These are phyloP conservation scores for Panicum virgatum DNA, from an alignment of 202 grass and related monocot genomes.

Conservation along the genomic window DNA sequence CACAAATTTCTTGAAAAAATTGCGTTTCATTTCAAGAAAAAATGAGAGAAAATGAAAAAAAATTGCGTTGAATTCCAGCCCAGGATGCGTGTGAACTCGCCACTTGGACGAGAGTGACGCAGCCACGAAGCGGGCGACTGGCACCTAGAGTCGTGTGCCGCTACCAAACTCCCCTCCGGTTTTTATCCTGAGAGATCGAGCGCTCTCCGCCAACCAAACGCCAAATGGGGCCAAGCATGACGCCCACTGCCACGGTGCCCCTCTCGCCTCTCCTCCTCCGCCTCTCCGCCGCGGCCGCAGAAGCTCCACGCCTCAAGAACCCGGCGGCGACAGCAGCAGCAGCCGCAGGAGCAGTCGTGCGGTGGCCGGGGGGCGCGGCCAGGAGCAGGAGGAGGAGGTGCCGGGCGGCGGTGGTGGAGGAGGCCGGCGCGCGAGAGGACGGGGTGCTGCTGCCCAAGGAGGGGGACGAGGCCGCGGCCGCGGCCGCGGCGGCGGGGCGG, in stretches of 20 bases:
- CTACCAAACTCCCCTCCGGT: not conserved
- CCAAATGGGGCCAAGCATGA: constrained; percentile 26
- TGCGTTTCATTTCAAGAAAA: too few relatives aligned
- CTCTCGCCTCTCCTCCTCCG: constrained; percentile 7
- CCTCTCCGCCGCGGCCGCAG: not conserved
- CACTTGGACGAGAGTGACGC: not conserved
- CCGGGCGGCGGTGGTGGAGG: constrained; percentile 54
- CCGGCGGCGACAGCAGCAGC: not conserved
- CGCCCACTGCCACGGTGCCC: not conserved
- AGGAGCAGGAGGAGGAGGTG: constrained; percentile 11
- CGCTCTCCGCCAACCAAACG: constrained; percentile 44
- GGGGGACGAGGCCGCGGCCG: constrained; percentile 22
- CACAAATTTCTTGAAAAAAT: too few relatives aligned
- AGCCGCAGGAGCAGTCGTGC: not conserved
- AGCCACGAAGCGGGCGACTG: too few relatives aligned
- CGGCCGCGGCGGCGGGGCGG: constrained; percentile 17
- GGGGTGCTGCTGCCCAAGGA: constrained; percentile 59
- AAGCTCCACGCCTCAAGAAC: not conserved
- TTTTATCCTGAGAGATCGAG: constrained; percentile 3
- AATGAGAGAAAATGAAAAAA: too few relatives aligned
- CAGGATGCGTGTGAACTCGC: not conserved
- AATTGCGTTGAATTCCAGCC: not conserved
- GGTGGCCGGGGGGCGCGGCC: not conserved
- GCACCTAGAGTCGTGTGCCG: not conserved
- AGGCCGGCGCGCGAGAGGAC: constrained; percentile 57